Evolutionary conservation across 208 protist species (phyloP).

Genomic region (Balamuthia mandrillaris): DNA sequence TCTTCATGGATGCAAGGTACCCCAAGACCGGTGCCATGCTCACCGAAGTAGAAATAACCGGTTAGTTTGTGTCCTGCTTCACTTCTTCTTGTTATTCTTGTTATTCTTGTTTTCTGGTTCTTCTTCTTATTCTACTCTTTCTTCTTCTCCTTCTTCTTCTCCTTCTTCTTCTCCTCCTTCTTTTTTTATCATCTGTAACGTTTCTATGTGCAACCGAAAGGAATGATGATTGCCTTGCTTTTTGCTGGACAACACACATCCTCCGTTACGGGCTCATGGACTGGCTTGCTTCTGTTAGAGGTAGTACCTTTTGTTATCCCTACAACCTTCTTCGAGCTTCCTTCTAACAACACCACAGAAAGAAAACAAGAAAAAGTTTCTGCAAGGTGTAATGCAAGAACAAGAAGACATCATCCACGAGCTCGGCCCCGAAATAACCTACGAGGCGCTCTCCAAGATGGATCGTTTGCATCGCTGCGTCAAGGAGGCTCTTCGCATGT

Average conservation of each 20-base stretch:
- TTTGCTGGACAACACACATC: conserved; percentile 90
- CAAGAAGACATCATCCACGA: conserved; percentile 2
- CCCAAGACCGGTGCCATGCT: conserved; percentile 77
- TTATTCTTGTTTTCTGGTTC: no score
- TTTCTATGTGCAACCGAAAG: neutral
- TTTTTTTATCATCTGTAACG: neutral
- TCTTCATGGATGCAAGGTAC: conserved; percentile 81
- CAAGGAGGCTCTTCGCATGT: conserved; percentile 84
- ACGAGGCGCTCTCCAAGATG: conserved; percentile 85
- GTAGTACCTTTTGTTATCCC: no score
- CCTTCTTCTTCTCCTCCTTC: neutral
- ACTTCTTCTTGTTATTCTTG: no score
- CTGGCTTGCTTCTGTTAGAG: conserved; percentile 67
- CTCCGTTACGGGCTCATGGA: conserved; percentile 84
- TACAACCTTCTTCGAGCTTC: no score
- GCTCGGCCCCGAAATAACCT: conserved; percentile 78
- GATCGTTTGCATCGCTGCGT: conserved; percentile 78
- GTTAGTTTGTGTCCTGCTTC: conserved; percentile 52
- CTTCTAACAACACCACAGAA: no score
- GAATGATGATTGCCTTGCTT: conserved; percentile 80
- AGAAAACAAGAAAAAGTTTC: conserved; percentile 39
- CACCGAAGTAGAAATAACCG: conserved; percentile 83
- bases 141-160: no score
- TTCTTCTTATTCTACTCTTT: no score
- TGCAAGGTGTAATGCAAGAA: neutral